phyloP scores from a whole-genome alignment of 306 rosid genomes.

The Datisca glomerata region DNA sequence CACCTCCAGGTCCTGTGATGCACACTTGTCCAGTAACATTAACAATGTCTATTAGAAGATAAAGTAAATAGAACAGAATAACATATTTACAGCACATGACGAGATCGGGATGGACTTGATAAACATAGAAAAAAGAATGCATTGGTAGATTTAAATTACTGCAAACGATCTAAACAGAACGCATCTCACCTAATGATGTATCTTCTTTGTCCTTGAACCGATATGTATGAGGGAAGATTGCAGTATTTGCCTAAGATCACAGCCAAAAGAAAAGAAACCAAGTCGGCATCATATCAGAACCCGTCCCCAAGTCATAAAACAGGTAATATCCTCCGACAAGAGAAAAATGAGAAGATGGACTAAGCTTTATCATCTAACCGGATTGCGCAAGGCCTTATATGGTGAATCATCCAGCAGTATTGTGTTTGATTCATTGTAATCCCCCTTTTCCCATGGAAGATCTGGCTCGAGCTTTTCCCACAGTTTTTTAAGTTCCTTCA shows the following conservation, averaged over 20 bases:
- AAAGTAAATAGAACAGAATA: no score
- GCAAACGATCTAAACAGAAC: no score
- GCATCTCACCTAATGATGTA: slow-evolving; percentile 57
- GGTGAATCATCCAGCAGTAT: slow-evolving; percentile 87
- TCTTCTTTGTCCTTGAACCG: slow-evolving; percentile 27
- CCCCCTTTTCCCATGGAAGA: slow-evolving; percentile 80
- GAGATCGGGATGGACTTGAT: no score
- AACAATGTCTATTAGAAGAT: no score
- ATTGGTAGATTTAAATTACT: no score
- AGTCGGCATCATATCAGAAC: neutral
- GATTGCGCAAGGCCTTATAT: slow-evolving; percentile 76
- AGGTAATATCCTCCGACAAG: slow-evolving; percentile 3
- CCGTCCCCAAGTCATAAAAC: slow-evolving; percentile 4
- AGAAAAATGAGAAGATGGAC: neutral
- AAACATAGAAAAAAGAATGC: no score
- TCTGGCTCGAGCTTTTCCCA: slow-evolving; percentile 54
- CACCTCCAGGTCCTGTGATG: slow-evolving; percentile 86
- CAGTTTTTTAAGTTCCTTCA: slow-evolving; percentile 67
- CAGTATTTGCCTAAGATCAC: slow-evolving; percentile 46
- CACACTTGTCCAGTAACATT: no score
- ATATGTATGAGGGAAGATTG: slow-evolving; percentile 65
- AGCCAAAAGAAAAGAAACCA: slow-evolving; percentile 2
- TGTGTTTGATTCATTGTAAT: slow-evolving; percentile 63
- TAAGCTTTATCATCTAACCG: slow-evolving; percentile 40
- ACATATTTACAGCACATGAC: no score